Percentiles rank a stretch among this genome's conserved stretches.
Conservation (phyloP, 2,329 filamentous ascomycete species). For the Torrubiellomyces zombiae region DNA sequence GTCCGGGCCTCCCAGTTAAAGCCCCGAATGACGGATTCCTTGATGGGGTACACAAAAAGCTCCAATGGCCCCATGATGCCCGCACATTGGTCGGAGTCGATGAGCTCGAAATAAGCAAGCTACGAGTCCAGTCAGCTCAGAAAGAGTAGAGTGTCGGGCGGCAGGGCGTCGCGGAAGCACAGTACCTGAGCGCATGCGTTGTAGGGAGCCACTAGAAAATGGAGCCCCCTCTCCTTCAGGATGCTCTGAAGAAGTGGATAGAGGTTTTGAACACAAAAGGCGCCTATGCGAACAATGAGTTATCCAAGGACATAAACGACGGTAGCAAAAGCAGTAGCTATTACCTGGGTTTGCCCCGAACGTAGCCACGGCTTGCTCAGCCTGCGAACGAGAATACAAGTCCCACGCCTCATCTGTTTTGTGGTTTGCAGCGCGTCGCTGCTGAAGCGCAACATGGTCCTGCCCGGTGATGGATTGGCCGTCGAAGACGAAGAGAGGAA, state of each 20-base stretch:
- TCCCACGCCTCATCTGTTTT: conserved; percentile 72
- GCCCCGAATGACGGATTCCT: conserved; percentile 50
- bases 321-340: not conserved
- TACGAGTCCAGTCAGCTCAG: too few species aligned
- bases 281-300: conserved; percentile 32
- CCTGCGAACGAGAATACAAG: conserved; percentile 66
- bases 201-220: conserved; percentile 74
- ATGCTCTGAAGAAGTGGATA: conserved; percentile 63
- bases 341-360: conserved; percentile 66
- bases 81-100: conserved; percentile 50
- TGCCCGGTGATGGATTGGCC: conserved; percentile 67
- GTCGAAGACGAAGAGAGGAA: conserved; percentile 82
- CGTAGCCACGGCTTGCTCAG: conserved; percentile 64
- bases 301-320: not conserved
- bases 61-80: conserved; percentile 75
- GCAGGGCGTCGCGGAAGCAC: not conserved
- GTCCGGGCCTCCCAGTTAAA: conserved; percentile 54
- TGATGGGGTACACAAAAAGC: conserved; percentile 69
- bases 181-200: conserved; percentile 72
- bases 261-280: conserved; percentile 53
- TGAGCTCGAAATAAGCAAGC: conserved; percentile 63
- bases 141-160: not conserved
- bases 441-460: conserved; percentile 50
- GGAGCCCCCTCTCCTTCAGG: conserved; percentile 48
- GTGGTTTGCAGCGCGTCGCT: conserved; percentile 46